Evolutionary conservation across 495 filamentous ascomycete species (phyloP).

Genomic region (Podospora sp.): DNA sequence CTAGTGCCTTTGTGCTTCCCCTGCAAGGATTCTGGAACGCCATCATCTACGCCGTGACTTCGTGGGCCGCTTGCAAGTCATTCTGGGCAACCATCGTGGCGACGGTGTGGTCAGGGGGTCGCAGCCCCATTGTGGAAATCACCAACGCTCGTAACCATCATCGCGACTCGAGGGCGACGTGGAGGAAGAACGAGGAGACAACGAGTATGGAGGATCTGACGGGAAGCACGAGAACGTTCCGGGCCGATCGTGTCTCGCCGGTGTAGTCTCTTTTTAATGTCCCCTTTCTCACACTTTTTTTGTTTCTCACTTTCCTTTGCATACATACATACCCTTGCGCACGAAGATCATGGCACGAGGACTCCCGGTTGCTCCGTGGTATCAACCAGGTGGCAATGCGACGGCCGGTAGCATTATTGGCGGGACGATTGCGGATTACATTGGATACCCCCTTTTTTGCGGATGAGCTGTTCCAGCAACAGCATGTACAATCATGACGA

Average conservation of each 20-base stretch:
- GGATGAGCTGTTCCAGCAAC: not conserved
- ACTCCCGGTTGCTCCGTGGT: not conserved
- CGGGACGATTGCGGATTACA: not conserved
- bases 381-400: not conserved
- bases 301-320: slow-evolving; percentile 4
- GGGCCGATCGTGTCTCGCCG: slow-evolving; percentile 14
- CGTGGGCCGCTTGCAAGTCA: slow-evolving; percentile 48
- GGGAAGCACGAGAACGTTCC: slow-evolving; percentile 12
- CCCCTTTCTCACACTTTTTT: not conserved
- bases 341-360: not conserved
- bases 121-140: slow-evolving; percentile 19
- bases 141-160: not conserved
- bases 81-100: slow-evolving; percentile 29
- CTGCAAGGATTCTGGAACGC: slow-evolving; percentile 88
- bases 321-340: not conserved
- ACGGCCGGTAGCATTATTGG: not conserved
- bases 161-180: slow-evolving; percentile 9
- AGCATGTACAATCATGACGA: not conserved
- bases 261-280: slow-evolving; percentile 5
- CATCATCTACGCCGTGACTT: slow-evolving; percentile 74
- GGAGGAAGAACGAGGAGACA: slow-evolving; percentile 22
- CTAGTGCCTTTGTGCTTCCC: slow-evolving; percentile 75
- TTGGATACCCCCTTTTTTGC: not conserved
- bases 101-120: not conserved
- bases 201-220: slow-evolving; percentile 31